A percentile compares a stretch with the other conserved stretches of the same genome.
Conservation (phyloP, 768 basidiomycete genomes). For the Neoboletus magnificus region DNA sequence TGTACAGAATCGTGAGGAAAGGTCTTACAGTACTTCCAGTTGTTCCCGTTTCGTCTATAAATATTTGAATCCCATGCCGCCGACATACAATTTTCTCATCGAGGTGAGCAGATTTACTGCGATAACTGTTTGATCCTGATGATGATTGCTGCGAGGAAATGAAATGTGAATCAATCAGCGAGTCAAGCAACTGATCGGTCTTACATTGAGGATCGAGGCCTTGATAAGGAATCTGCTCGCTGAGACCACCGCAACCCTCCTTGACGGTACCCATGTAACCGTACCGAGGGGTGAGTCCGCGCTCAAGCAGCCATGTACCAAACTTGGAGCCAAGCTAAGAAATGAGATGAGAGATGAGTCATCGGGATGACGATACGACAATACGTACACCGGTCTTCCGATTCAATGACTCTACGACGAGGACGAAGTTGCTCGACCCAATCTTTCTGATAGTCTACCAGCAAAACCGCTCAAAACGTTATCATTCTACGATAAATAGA, state of each 20-base stretch:
- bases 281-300: conserved; percentile 74
- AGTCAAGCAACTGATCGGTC: conserved; percentile 23
- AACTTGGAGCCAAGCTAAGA: conserved; percentile 70
- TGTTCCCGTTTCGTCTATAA: not conserved
- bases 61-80: not conserved
- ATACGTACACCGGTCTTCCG: conserved; percentile 75
- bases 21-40: not conserved
- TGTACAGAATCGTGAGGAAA: not conserved
- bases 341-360: not conserved
- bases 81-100: not conserved
- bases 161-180: not conserved
- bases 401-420: conserved; percentile 83
- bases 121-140: conserved; percentile 43
- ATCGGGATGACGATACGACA: not conserved
- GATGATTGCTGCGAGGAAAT: conserved; percentile 39
- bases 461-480: not conserved
- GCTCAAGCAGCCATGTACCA: conserved; percentile 85
- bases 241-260: conserved; percentile 73
- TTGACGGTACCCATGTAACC: conserved; percentile 77
- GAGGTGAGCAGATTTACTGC: conserved; percentile 11
- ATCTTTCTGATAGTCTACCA: conserved; percentile 61
- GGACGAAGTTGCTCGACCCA: conserved; percentile 71
- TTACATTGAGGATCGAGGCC: conserved; percentile 74
- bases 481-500: not conserved
- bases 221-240: conserved; percentile 83